phyloP scores from a whole-genome alignment of 768 basidiomycete species.

The Tricholoma sp. region DNA sequence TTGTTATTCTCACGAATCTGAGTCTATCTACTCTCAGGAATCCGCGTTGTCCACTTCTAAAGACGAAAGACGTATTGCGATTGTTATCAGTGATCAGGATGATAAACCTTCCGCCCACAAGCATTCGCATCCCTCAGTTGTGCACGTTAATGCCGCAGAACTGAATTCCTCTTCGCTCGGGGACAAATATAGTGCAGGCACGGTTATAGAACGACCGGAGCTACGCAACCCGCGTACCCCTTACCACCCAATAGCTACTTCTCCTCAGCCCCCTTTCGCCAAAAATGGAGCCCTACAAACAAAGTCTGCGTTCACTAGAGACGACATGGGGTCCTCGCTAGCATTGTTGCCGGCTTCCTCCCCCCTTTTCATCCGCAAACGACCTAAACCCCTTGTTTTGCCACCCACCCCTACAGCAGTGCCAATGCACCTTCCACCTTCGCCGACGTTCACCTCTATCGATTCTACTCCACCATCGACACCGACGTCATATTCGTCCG shows the following conservation, averaged over 20 bases:
- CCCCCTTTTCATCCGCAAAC: slow-evolving; percentile 30
- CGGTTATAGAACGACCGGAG: slow-evolving; percentile 16
- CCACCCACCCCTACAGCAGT: slow-evolving; percentile 22
- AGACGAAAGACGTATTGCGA: not conserved
- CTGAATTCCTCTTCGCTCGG: not conserved
- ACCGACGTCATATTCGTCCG: slow-evolving; percentile 29
- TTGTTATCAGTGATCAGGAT: not conserved
- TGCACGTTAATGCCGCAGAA: not conserved
- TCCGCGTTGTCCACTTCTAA: not conserved
- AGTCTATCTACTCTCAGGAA: not conserved
- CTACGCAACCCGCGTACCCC: slow-evolving; percentile 14
- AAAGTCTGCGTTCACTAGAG: slow-evolving; percentile 8
- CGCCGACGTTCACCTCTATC: slow-evolving; percentile 26
- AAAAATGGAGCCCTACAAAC: slow-evolving; percentile 1
- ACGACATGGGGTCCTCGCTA: slow-evolving; percentile 15
- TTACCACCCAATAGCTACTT: slow-evolving; percentile 18
- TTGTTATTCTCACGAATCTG: not conserved
- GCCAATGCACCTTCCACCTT: slow-evolving; percentile 23
- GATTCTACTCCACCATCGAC: slow-evolving; percentile 41
- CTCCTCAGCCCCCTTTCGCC: slow-evolving; percentile 21
- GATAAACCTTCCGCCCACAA: not conserved
- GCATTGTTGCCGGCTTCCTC: slow-evolving; percentile 36
- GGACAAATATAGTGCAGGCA: slow-evolving; percentile 4
- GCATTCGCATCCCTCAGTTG: not conserved
- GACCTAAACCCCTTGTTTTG: slow-evolving; percentile 37